phyloP scores from a whole-genome alignment of 208 protist species.

The Angomonas ambiguus region DNA sequence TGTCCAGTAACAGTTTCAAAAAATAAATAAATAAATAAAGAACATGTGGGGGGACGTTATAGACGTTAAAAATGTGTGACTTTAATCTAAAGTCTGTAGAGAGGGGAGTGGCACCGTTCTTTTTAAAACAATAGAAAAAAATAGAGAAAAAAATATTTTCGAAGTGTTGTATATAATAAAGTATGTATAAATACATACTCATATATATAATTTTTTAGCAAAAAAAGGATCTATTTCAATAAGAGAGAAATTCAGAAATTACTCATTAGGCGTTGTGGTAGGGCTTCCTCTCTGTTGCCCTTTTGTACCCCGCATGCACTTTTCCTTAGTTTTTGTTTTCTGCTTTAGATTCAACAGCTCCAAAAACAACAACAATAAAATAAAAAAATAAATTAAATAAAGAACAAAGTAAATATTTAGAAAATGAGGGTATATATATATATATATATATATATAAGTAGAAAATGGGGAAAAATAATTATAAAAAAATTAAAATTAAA shows the following conservation, averaged over 20 bases:
- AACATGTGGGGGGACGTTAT: neutral
- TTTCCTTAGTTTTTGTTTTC: neutral
- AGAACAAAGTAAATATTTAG: neutral
- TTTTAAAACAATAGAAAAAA: neutral
- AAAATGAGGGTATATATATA: neutral
- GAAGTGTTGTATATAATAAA: neutral
- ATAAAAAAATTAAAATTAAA: neutral
- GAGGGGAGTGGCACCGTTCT: neutral
- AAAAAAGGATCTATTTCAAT: neutral
- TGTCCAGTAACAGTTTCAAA: neutral
- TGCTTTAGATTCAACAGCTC: no score
- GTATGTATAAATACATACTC: no score
- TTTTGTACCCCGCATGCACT: no score
- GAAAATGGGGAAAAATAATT: conserved; percentile 2
- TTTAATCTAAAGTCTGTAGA: no score
- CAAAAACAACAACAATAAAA: neutral
- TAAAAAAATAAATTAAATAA: conserved; percentile 7
- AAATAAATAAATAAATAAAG: neutral
- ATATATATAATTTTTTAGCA: no score
- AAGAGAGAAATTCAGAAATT: neutral
- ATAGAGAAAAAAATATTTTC: neutral
- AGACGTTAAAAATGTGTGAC: neutral
- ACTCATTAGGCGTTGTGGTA: no score
- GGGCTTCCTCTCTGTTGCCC: no score
- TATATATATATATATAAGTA: conserved; percentile 1